These are phyloP conservation scores for Phytophthora syringae DNA, from an alignment of 352 stramenopile genomes.

Conservation along the genomic window DNA sequence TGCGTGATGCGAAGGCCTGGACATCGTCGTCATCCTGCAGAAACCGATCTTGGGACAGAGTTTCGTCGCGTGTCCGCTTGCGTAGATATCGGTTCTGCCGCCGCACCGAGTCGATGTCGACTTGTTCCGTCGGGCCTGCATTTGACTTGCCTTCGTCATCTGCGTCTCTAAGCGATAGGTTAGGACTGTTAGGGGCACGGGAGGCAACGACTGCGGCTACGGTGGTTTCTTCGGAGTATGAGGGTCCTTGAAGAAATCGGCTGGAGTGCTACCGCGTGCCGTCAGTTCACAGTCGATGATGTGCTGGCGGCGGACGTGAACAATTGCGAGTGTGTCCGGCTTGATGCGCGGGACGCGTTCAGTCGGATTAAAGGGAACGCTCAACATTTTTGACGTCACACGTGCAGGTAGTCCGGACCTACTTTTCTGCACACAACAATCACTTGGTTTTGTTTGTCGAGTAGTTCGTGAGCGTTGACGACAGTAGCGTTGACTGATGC, in stretches of 20 bases:
- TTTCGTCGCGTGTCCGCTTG: neutral
- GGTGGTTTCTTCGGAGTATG: too few species aligned
- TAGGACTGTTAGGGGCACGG: slow-evolving; percentile 4
- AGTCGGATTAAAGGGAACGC: neutral
- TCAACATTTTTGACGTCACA: slow-evolving; percentile 8
- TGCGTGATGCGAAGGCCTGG: neutral
- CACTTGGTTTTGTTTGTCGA: neutral
- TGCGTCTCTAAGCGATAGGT: slow-evolving; percentile 5
- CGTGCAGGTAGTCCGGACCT: neutral
- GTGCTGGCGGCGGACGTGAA: too few species aligned
- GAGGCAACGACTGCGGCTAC: too few species aligned
- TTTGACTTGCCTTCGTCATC: slow-evolving; percentile 4
- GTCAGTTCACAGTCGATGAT: too few species aligned
- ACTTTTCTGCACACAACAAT: slow-evolving; percentile 1
- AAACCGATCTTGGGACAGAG: neutral
- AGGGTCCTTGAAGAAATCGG: too few species aligned
- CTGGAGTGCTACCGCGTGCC: too few species aligned
- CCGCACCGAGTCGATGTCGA: neutral
- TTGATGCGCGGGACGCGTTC: neutral
- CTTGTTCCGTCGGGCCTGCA: neutral
- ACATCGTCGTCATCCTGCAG: neutral
- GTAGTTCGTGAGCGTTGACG: neutral
- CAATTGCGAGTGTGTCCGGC: too few species aligned
- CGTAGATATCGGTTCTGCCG: neutral
- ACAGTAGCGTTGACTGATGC: neutral